Base-by-base conservation (phyloP, 23 red algal species). In the Gracilariopsis chorda region DNA sequence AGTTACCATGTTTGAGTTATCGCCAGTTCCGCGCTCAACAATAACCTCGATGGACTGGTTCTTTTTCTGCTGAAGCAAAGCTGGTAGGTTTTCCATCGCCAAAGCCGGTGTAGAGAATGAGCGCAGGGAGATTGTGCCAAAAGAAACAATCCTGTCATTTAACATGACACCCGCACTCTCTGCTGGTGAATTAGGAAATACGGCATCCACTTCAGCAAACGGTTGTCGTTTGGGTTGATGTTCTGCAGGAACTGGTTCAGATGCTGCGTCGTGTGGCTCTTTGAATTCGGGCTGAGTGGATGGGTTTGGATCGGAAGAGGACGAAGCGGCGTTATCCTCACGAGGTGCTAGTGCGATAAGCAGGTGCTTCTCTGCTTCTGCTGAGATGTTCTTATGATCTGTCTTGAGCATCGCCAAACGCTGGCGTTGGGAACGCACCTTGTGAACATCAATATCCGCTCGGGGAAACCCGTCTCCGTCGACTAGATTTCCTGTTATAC, bases 391-490 rank as follows among this genome's bases (percentile, higher is more conserved):
- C 35, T 78, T 70, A 77, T 94, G 86, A 61, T 98, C 95, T 49
- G 69, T 98, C 48, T 80, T 90, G 7, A 98, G 17, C 19, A 58
- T 48, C 0, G 84, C 90, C 45, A 94, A 81, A 29, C 84, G 51
- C n/a, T 98, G 72, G 4, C 95, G 71, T 44, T 88, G 83, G 12
- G 45, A 76, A 34, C 95, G 91, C 10, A 94, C 51, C 35, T 40
- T 57, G 34, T 85, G 42, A 10, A 98, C 82, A 71, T 98, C 95
- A 70, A 92, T 80, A 64, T 98, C 95, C 7, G 78, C 37, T 53
- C 95, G 95, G 5, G 95, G 95, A 49, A 90, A 98, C 44, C 95
- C 95, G 35, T 98, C 90, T 12, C 61, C 84, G 84, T 98, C 95
- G 21, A 98, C 74, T 20, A 98, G 77, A 28, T 89, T 84, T 25